These are phyloP conservation scores for Przewalskia tangutica DNA, from an alignment of 257 asterid species.

Conservation along the genomic window DNA sequence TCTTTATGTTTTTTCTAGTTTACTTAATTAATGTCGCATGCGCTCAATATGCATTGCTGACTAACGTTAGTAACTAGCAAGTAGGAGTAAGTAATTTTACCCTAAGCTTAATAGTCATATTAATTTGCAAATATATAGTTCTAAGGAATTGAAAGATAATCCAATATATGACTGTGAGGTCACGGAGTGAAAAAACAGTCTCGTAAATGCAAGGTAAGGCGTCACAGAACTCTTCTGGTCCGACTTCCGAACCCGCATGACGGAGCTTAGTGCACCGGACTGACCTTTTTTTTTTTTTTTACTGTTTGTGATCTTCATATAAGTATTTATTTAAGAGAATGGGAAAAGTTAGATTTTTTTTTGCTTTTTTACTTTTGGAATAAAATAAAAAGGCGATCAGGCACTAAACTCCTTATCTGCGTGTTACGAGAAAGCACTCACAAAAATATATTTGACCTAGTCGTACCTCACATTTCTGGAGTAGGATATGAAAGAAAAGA, in stretches of 20 bases:
- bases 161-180: too few species aligned
- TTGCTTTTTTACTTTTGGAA: background rate
- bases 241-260: too few species aligned
- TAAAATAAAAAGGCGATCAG: background rate
- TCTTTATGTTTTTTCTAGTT: background rate
- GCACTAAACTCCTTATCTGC: too few species aligned
- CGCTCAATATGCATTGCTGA: background rate
- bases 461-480: too few species aligned
- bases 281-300: background rate
- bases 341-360: background rate
- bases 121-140: background rate
- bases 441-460: too few species aligned
- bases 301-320: background rate
- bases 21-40: constrained; percentile 4
- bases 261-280: too few species aligned
- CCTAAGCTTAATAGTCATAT: background rate
- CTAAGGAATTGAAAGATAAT: background rate
- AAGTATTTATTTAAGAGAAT: background rate
- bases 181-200: too few species aligned
- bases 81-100: background rate
- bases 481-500: background rate
- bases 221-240: too few species aligned
- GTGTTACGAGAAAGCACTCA: too few species aligned
- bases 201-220: too few species aligned
- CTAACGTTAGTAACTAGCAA: background rate